phyloP scores from a whole-genome alignment of 129 eudicot species.

The Oenanthe sinensis region DNA sequence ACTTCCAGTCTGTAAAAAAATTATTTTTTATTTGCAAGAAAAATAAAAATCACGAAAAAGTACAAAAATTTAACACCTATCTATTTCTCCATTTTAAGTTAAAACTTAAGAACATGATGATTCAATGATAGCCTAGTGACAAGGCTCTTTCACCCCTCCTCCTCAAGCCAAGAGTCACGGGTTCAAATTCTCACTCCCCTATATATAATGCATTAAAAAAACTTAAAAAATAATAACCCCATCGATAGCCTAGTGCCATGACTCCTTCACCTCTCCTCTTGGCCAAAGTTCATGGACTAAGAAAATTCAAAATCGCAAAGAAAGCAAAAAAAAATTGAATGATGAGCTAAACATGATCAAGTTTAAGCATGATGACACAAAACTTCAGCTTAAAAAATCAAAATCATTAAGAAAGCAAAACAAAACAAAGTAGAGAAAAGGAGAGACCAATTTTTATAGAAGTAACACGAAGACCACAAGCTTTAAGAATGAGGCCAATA shows the following conservation, averaged over 20 bases:
- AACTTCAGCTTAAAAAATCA: not conserved
- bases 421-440: not conserved
- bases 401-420: not conserved
- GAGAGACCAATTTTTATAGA: slow-evolving; percentile 67
- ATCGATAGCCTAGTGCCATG: not conserved
- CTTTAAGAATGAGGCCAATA: slow-evolving; percentile 78
- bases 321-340: too few species aligned
- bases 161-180: not conserved
- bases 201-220: not conserved
- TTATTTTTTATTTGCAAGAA: not conserved
- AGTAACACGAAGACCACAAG: slow-evolving; percentile 80
- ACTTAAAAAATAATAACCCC: not conserved
- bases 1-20: not conserved
- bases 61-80: not conserved
- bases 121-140: not conserved
- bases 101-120: not conserved
- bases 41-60: not conserved
- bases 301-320: too few species aligned
- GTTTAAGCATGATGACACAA: not conserved
- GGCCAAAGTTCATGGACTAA: not conserved
- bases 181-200: not conserved
- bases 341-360: not conserved
- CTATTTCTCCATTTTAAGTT: not conserved
- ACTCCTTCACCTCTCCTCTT: not conserved
- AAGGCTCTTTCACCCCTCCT: not conserved